Conservation (phyloP, 805 yeast genomes). For the Metschnikowia continentalis region DNA sequence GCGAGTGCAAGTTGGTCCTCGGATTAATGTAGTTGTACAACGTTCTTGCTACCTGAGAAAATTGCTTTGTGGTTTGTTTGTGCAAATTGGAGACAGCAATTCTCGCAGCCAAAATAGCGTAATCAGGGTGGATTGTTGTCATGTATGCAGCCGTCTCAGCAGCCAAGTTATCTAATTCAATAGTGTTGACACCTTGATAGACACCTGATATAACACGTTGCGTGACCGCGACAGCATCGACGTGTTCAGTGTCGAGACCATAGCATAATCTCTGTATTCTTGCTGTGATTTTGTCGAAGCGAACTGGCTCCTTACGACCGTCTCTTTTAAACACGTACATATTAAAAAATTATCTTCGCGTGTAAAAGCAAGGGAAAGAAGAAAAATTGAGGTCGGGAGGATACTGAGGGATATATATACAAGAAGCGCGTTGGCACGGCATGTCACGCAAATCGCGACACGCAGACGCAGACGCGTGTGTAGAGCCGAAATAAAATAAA, state of each 20-base stretch:
- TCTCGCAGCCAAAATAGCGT: conserved; percentile 91
- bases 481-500: neutral
- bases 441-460: conserved; percentile 4
- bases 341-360: neutral
- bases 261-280: conserved; percentile 86
- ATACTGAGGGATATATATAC: conserved; percentile 3
- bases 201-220: conserved; percentile 95
- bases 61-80: conserved; percentile 87
- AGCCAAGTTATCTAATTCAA: conserved; percentile 64
- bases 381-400: neutral
- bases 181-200: conserved; percentile 93
- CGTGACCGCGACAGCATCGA: conserved; percentile 93
- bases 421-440: conserved; percentile 1
- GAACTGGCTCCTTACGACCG: conserved; percentile 91
- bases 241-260: conserved; percentile 86
- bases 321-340: conserved; percentile 91
- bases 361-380: neutral
- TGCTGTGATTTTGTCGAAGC: conserved; percentile 95
- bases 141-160: conserved; percentile 97
- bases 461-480: conserved; percentile 2
- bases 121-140: conserved; percentile 98
- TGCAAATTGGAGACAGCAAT: conserved; percentile 92
- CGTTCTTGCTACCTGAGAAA: conserved; percentile 70
- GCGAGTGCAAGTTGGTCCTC: conserved; percentile 56
- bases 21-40: conserved; percentile 80